phyloP scores from a whole-genome alignment of 73 alveolate species.

The Uronychia binucleata region DNA sequence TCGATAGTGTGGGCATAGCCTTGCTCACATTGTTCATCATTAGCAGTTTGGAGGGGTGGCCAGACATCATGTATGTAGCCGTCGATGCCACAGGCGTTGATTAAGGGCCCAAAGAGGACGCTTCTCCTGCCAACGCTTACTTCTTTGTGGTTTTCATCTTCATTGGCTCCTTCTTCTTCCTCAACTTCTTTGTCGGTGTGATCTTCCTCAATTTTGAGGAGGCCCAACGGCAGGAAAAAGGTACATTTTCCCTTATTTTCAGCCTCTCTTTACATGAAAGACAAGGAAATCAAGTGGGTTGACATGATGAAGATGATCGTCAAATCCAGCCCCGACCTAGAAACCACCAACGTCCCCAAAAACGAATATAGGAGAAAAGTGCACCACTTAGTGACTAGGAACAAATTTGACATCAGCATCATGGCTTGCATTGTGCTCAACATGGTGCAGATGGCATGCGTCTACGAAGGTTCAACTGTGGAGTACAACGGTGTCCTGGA shows the following conservation, averaged over 20 bases:
- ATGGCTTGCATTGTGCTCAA: conserved; percentile 84
- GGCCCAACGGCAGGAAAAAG: conserved; percentile 60
- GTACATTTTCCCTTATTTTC: conserved; percentile 38
- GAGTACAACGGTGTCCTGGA: conserved; percentile 56
- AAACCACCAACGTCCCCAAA: conserved; percentile 60
- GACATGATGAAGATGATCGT: conserved; percentile 68
- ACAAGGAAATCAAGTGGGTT: conserved; percentile 58
- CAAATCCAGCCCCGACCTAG: conserved; percentile 52
- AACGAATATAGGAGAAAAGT: not conserved
- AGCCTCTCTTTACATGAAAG: conserved; percentile 30
- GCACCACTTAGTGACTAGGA: conserved; percentile 35
- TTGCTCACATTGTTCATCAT: conserved; percentile 84
- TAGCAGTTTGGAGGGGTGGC: conserved; percentile 60
- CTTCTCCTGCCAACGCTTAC: conserved; percentile 38
- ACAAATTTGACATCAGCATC: conserved; percentile 70
- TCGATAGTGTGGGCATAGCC: conserved; percentile 84
- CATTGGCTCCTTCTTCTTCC: conserved; percentile 56
- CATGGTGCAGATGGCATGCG: conserved; percentile 79
- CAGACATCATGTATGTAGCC: conserved; percentile 51
- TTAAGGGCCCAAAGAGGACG: conserved; percentile 34
- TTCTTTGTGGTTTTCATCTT: conserved; percentile 51
- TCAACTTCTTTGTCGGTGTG: conserved; percentile 67
- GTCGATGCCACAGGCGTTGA: conserved; percentile 31
- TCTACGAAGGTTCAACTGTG: conserved; percentile 71
- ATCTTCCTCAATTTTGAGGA: conserved; percentile 58